Evolutionary conservation across 2,329 filamentous ascomycete species (phyloP).

Genomic region (Metarhizium anisopliae): DNA sequence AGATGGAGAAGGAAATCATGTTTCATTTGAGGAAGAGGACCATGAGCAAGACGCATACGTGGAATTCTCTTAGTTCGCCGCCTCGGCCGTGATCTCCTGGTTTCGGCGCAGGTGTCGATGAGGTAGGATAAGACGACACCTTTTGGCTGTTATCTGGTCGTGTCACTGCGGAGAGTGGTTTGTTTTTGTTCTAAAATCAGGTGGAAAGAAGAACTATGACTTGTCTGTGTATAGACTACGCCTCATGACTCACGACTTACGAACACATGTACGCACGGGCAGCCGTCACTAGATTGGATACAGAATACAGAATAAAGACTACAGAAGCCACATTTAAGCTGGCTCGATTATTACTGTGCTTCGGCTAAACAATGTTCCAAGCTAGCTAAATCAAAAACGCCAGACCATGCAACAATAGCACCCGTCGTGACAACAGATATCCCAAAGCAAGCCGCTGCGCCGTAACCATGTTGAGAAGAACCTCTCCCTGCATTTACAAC

Average conservation of each 20-base stretch:
- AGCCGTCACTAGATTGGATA: not conserved
- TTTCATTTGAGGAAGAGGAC: constrained; percentile 46
- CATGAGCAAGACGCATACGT: constrained; percentile 47
- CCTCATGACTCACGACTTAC: constrained; percentile 6
- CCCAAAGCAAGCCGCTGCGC: not conserved
- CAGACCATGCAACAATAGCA: not conserved
- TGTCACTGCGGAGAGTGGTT: not conserved
- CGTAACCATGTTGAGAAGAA: not conserved
- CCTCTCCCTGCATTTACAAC: constrained; percentile 3
- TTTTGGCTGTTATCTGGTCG: not conserved
- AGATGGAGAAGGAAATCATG: constrained; percentile 50
- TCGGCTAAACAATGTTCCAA: not conserved
- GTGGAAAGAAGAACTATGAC: not conserved
- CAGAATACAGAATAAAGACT: not conserved
- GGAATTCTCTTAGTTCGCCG: constrained; percentile 32
- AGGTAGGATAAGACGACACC: not conserved
- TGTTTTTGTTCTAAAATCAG: no score
- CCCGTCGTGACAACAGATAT: not conserved
- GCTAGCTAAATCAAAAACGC: not conserved
- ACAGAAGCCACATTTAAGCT: not conserved
- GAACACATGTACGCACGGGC: not conserved
- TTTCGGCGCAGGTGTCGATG: not conserved
- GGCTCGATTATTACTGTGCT: not conserved
- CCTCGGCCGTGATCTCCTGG: constrained; percentile 9
- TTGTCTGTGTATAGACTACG: not conserved